These are phyloP conservation scores for Ogataea paradorogensis DNA, from an alignment of 805 yeast genomes.

Conservation along the genomic window DNA sequence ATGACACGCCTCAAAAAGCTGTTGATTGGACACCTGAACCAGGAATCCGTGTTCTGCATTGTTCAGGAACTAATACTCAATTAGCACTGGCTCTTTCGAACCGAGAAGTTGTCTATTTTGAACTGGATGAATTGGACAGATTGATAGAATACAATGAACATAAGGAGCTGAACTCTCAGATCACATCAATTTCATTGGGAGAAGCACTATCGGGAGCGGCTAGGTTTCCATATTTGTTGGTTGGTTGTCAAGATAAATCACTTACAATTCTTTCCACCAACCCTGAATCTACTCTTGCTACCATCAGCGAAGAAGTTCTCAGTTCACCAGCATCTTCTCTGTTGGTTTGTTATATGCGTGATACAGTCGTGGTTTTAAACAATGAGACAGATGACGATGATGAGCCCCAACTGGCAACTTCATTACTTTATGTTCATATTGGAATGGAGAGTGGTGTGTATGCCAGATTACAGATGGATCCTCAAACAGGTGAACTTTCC, in stretches of 20 bases:
- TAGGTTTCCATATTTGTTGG: conserved; percentile 57
- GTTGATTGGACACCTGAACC: conserved; percentile 83
- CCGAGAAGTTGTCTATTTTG: conserved; percentile 78
- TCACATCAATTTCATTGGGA: conserved; percentile 50
- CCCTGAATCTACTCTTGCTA: conserved; percentile 56
- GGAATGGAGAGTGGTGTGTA: conserved; percentile 86
- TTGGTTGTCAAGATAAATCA: conserved; percentile 70
- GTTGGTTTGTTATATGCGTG: conserved; percentile 31
- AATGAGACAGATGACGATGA: conserved; percentile 14
- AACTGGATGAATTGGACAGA: conserved; percentile 61
- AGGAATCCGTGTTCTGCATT: conserved; percentile 60
- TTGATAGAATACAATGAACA: conserved; percentile 69
- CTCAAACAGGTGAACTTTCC: conserved; percentile 54
- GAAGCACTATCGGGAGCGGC: conserved; percentile 45
- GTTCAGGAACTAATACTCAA: conserved; percentile 65
- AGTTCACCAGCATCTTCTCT: conserved; percentile 38
- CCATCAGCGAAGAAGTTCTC: conserved; percentile 62
- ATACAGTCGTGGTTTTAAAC: conserved; percentile 3
- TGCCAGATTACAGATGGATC: conserved; percentile 58
- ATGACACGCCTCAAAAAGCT: conserved; percentile 30
- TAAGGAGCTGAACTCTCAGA: conserved; percentile 49
- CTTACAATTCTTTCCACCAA: conserved; percentile 65
- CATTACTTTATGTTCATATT: conserved; percentile 52
- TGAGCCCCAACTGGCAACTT: conserved; percentile 8
- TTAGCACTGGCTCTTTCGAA: conserved; percentile 69